Conservation (phyloP, 75 land plant genomes). For the Cupressus sempervirens region DNA sequence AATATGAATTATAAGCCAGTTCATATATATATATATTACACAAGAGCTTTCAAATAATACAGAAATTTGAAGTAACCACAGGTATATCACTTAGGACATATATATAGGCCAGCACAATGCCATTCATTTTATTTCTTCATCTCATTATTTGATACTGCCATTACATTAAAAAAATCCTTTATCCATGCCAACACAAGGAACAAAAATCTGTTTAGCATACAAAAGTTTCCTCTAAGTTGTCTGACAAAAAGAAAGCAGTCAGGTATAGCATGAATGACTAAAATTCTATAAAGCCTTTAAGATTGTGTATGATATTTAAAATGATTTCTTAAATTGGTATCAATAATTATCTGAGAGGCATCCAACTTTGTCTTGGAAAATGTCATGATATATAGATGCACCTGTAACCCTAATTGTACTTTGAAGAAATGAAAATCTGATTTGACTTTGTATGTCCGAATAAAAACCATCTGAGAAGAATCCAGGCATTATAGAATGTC, state of each 20-base stretch:
- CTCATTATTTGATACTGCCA: neutral
- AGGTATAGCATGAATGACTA: neutral
- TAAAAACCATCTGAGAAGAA: neutral
- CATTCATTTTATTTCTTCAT: neutral
- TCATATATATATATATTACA: too few relatives aligned
- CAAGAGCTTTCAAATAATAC: neutral
- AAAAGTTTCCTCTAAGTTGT: neutral
- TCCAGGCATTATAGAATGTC: neutral
- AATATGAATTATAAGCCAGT: neutral
- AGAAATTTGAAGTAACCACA: neutral
- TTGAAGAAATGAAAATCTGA: neutral
- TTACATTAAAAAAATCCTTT: neutral
- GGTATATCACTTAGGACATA: neutral
- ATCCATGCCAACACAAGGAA: neutral
- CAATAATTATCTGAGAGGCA: neutral
- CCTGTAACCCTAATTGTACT: neutral
- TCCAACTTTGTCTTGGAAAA: neutral
- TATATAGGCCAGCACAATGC: neutral
- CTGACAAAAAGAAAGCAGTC: neutral
- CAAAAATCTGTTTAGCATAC: neutral
- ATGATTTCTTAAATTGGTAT: neutral
- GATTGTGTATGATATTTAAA: neutral
- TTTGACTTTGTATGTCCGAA: neutral
- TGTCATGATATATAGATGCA: neutral
- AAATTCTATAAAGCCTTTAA: neutral